Conservation (phyloP, 2,329 filamentous ascomycete species). For the Cercospora sp. region DNA sequence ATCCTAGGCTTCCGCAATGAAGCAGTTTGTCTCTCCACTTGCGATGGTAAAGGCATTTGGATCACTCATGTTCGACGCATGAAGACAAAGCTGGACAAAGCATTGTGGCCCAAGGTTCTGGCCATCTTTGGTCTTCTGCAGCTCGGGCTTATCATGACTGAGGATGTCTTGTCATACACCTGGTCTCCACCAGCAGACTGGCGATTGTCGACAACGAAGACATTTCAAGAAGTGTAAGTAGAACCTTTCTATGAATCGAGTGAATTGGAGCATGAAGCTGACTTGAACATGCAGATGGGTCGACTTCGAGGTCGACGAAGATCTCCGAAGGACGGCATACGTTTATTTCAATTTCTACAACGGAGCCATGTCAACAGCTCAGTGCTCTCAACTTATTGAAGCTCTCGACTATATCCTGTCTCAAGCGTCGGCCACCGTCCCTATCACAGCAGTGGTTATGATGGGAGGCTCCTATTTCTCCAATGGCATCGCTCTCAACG, state of each 20-base stretch:
- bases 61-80: conserved; percentile 46
- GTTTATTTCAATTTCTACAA: conserved; percentile 50
- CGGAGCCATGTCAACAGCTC: conserved; percentile 46
- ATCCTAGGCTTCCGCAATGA: conserved; percentile 42
- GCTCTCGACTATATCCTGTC: conserved; percentile 42
- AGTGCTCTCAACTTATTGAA: conserved; percentile 43
- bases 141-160: conserved; percentile 38
- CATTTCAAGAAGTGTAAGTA: conserved; percentile 43
- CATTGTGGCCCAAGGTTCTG: conserved; percentile 48
- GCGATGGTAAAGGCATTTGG: conserved; percentile 46
- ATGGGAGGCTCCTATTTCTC: conserved; percentile 49
- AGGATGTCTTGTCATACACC: conserved; percentile 23
- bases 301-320: conserved; percentile 39
- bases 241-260: no score
- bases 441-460: conserved; percentile 43
- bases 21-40: conserved; percentile 42
- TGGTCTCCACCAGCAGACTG: conserved; percentile 35
- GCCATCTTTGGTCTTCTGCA: conserved; percentile 41
- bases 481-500: conserved; percentile 49
- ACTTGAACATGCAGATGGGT: conserved; percentile 34
- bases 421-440: conserved; percentile 33
- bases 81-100: conserved; percentile 43
- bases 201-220: conserved; percentile 34
- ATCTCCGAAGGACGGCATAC: conserved; percentile 40
- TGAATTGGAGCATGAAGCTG: not conserved